phyloP scores from a whole-genome alignment of 1,284 basidiomycete genomes.

The Megacollybia platyphylla region DNA sequence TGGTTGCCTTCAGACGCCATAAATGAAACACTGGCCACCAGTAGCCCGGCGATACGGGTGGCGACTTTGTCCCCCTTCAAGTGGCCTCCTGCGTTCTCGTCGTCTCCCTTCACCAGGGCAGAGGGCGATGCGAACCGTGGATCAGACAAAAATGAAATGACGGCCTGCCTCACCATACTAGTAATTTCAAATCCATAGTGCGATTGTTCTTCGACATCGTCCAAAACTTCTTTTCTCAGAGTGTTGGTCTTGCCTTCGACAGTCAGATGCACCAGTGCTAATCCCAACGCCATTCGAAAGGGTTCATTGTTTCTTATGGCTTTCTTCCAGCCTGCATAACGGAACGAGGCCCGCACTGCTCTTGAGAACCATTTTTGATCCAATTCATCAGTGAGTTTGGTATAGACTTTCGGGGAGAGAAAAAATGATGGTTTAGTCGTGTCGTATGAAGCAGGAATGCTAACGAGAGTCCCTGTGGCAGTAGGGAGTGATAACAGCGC shows the following conservation, averaged over 20 bases:
- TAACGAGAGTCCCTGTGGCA: constrained; percentile 24
- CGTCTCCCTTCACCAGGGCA: neutral
- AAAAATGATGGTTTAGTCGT: constrained; percentile 73
- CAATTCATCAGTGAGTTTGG: constrained; percentile 48
- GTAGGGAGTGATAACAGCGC: constrained; percentile 34
- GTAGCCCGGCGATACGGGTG: constrained; percentile 28
- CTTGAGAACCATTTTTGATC: constrained; percentile 78
- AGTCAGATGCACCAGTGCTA: constrained; percentile 55
- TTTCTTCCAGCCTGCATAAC: constrained; percentile 39
- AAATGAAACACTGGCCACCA: constrained; percentile 35
- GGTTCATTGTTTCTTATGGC: constrained; percentile 30
- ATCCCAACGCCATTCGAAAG: constrained; percentile 34
- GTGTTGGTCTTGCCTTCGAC: constrained; percentile 42
- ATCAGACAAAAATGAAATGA: neutral
- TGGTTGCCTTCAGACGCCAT: constrained; percentile 21
- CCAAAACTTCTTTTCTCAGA: constrained; percentile 35
- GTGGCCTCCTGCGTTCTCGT: constrained; percentile 13
- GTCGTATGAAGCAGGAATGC: constrained; percentile 21
- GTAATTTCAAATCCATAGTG: constrained; percentile 28
- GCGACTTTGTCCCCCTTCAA: constrained; percentile 29
- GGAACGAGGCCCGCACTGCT: constrained; percentile 41
- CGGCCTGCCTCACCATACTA: constrained; percentile 39
- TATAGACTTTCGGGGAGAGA: constrained; percentile 78
- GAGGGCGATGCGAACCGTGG: neutral
- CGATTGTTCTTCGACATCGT: constrained; percentile 25